Evolutionary conservation across 2,329 filamentous ascomycete genomes (phyloP).

Genomic region (Ophiocordyceps robertsii): DNA sequence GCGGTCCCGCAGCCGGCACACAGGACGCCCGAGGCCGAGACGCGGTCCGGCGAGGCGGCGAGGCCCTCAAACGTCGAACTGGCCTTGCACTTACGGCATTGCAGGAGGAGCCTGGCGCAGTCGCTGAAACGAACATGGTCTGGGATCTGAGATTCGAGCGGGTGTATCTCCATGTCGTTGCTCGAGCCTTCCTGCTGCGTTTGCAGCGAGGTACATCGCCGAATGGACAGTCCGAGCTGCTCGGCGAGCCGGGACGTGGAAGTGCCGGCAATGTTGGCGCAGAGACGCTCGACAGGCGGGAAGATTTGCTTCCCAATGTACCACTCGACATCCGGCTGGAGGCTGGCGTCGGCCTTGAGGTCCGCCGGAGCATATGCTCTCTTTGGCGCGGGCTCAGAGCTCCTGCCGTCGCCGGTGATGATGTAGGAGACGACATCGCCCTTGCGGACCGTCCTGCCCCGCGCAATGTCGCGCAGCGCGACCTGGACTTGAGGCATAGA

Average conservation of each 20-base stretch:
- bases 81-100: constrained; percentile 69
- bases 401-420: constrained; percentile 62
- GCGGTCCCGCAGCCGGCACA: constrained; percentile 56
- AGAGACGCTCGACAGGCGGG: constrained; percentile 92
- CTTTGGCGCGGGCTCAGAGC: constrained; percentile 63
- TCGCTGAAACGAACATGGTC: constrained; percentile 82
- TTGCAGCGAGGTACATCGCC: constrained; percentile 54
- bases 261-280: constrained; percentile 87
- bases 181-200: constrained; percentile 33
- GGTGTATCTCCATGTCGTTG: constrained; percentile 64
- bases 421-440: constrained; percentile 96
- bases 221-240: constrained; percentile 81
- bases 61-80: constrained; percentile 67
- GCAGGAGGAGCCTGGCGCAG: constrained; percentile 61
- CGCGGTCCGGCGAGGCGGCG: constrained; percentile 36
- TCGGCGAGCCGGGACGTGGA: constrained; percentile 83
- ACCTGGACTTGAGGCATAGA: constrained; percentile 97
- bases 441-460: constrained; percentile 77
- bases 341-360: constrained; percentile 57
- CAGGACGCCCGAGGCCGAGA: constrained; percentile 61
- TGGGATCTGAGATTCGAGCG: constrained; percentile 86
- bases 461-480: constrained; percentile 72
- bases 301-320: constrained; percentile 98
- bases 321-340: constrained; percentile 90
- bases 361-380: constrained; percentile 82